Base-by-base conservation (phyloP, 2,329 filamentous ascomycete genomes). In the Trichoderma semiorbis region DNA sequence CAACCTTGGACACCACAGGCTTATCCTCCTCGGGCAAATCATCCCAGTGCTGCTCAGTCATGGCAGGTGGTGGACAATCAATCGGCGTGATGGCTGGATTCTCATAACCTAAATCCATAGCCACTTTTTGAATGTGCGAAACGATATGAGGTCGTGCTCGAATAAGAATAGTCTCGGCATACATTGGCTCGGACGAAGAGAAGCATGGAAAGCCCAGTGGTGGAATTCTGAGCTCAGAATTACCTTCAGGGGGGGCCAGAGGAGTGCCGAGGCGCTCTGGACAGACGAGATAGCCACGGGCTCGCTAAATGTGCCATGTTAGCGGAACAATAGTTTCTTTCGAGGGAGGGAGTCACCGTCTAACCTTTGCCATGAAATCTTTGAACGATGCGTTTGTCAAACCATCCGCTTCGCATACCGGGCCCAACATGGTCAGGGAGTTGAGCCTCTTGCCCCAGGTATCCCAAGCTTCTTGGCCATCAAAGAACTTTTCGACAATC, bases 151-250 rank as follows among this genome's bases (percentile, higher is more conserved):
- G 75, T 74, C 88, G 86, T 0, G 87, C 86, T 12, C 78, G 79
- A 14, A 91, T 83, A 67, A 95, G 85, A 73, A 93, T 86, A 47
- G 84, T 83, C 79, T 97, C 93, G 8, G 82, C 82, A 76, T 89
- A 84, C 39, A 84, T 78, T 1, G 81, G 76, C 73, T 92, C 89
- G 4, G 91, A 91, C 2, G 90, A 87, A n/a, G 91, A 91, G 80
- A 91, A 92, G 73, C 90, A 86, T 5, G 92, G 91, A 74, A 89
- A 92, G 6, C 91, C 91, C 57, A 87, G 83, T 12, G 79, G 75
- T 0, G 83, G 83, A 77, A 85, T 82, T 47, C 78, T 75, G 3
- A 82, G 80, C 16, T 79, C 75, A 0, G 80, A 78, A 75, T 87
- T 88, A 11, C 87, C 86, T 2, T 83, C 77, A 1, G 87, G 83